phyloP scores from a whole-genome alignment of 805 yeast species.

The Dipodascus geniculatus region DNA sequence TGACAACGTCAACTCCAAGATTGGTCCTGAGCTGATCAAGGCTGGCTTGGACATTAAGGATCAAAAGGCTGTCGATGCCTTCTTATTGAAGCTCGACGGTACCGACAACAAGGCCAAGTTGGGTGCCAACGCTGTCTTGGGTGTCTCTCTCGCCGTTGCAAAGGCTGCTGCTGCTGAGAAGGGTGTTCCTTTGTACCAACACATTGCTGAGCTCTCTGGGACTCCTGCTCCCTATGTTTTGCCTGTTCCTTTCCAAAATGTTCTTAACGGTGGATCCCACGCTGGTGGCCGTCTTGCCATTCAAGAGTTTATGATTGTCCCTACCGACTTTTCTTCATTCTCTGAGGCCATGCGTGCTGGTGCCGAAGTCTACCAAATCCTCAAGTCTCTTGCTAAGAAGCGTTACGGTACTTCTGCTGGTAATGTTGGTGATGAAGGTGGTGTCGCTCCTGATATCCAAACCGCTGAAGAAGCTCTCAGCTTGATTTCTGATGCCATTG shows the following conservation, averaged over 20 bases:
- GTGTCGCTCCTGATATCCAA: slow-evolving; percentile 97
- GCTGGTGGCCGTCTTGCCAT: slow-evolving; percentile 99
- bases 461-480: slow-evolving; percentile 96
- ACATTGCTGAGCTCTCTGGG: slow-evolving; percentile 71
- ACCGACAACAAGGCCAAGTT: slow-evolving; percentile 94
- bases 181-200: slow-evolving; percentile 85
- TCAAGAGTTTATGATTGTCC: slow-evolving; percentile 99
- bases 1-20: slow-evolving; percentile 85
- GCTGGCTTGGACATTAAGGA: slow-evolving; percentile 73
- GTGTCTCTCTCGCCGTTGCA: slow-evolving; percentile 95
- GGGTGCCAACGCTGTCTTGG: slow-evolving; percentile 97
- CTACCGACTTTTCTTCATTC: slow-evolving; percentile 82
- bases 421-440: slow-evolving; percentile 99
- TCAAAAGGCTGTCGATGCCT: slow-evolving; percentile 80
- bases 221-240: slow-evolving; percentile 77
- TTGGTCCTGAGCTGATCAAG: slow-evolving; percentile 86
- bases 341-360: slow-evolving; percentile 95
- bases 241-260: slow-evolving; percentile 99
- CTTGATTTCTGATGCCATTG: slow-evolving; percentile 82
- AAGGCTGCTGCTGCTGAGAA: slow-evolving; percentile 98
- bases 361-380: slow-evolving; percentile 94
- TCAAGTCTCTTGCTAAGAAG: slow-evolving; percentile 87
- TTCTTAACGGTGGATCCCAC: slow-evolving; percentile 98
- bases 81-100: slow-evolving; percentile 82
- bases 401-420: slow-evolving; percentile 97